Conservation (phyloP, 2,329 filamentous ascomycete species). For the Pseudophaeomoniella oleicola region DNA sequence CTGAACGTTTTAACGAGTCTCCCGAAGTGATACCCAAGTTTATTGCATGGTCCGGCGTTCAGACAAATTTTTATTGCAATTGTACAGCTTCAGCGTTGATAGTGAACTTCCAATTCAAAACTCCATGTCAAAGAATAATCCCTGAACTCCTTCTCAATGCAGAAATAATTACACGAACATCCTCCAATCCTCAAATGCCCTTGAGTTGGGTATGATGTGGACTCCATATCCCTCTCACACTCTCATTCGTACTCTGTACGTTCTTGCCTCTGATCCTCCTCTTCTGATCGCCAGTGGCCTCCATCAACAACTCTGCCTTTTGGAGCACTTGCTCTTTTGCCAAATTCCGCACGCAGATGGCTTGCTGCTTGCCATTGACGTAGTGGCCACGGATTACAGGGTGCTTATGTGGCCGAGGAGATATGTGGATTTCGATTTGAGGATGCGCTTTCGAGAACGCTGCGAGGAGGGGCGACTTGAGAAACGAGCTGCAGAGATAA, state of each 20-base stretch:
- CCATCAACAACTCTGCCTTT: slow-evolving; percentile 46
- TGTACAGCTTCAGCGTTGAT: too few species aligned
- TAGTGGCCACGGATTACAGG: slow-evolving; percentile 81
- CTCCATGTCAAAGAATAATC: too few species aligned
- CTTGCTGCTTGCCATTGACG: slow-evolving; percentile 76
- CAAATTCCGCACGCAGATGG: slow-evolving; percentile 79
- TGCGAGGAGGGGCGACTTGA: slow-evolving; percentile 60
- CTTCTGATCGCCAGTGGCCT: slow-evolving; percentile 32
- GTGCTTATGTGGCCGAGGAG: slow-evolving; percentile 77
- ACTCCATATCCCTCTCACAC: slow-evolving; percentile 51
- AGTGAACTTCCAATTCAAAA: too few species aligned
- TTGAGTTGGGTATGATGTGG: slow-evolving; percentile 44
- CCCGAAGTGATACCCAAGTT: too few species aligned
- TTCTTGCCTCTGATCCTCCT: slow-evolving; percentile 40
- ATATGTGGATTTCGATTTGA: slow-evolving; percentile 80
- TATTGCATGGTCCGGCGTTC: too few species aligned
- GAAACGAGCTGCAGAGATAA: slow-evolving; percentile 49
- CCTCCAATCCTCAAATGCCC: slow-evolving; percentile 26
- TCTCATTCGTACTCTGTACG: slow-evolving; percentile 47
- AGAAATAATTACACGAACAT: too few species aligned
- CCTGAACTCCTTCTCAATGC: too few species aligned
- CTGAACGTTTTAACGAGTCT: too few species aligned
- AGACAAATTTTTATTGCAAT: too few species aligned
- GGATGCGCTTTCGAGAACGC: slow-evolving; percentile 70
- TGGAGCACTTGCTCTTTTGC: slow-evolving; percentile 65